phyloP scores from a whole-genome alignment of 1,139 yeast genomes.

The Citeromyces hawaiiensis region DNA sequence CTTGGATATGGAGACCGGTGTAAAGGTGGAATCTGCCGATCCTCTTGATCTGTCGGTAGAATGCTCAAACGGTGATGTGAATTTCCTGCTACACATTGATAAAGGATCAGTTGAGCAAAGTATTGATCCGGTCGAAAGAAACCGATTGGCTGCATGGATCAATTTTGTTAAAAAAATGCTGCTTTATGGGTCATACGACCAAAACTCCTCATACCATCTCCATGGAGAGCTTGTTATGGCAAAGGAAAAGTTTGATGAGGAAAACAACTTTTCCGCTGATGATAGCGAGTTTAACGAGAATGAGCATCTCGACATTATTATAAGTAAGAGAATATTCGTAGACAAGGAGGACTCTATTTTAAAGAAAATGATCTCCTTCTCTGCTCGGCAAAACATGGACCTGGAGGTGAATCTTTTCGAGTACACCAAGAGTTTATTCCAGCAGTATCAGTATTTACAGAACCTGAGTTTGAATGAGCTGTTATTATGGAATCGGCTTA shows the following conservation, averaged over 20 bases:
- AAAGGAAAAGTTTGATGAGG: neutral
- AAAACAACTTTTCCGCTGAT: neutral
- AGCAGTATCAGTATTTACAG: neutral
- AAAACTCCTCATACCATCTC: neutral
- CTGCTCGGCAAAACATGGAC: neutral
- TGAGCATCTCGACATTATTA: slow-evolving; percentile 1
- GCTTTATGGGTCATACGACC: slow-evolving; percentile 1
- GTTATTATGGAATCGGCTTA: neutral
- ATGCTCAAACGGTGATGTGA: slow-evolving; percentile 2
- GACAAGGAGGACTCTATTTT: neutral
- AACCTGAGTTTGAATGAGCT: neutral
- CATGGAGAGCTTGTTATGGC: neutral
- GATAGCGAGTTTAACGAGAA: neutral
- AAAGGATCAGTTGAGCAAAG: neutral
- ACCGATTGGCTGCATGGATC: neutral
- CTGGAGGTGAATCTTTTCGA: slow-evolving; percentile 1
- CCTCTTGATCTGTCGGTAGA: slow-evolving; percentile 1
- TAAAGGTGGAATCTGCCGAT: neutral
- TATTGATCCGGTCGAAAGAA: neutral
- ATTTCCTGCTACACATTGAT: neutral
- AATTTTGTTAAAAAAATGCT: slow-evolving; percentile 1
- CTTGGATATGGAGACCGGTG: neutral
- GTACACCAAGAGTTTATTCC: neutral
- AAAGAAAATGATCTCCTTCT: neutral
- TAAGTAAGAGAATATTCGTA: neutral